Evolutionary conservation across 805 yeast species (phyloP).

Genomic region (Zygosaccharomyces siamensis): DNA sequence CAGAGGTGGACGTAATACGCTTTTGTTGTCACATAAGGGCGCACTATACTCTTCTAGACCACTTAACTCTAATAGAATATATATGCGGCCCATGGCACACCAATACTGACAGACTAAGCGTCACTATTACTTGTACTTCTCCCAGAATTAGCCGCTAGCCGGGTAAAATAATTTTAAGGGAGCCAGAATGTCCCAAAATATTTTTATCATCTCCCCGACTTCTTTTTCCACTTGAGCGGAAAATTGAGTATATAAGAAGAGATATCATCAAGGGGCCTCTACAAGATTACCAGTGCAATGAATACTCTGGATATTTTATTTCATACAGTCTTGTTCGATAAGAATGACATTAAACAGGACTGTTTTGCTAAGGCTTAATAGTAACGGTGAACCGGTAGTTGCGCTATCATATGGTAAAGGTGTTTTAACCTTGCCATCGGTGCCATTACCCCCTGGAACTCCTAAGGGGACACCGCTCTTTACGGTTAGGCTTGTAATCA

Average conservation of each 20-base stretch:
- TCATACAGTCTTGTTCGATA: background rate
- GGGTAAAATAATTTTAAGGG: background rate
- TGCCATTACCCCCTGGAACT: conserved; percentile 36
- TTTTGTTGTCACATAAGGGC: no score
- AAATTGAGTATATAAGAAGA: background rate
- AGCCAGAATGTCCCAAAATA: background rate
- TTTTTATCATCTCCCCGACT: background rate
- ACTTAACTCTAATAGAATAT: no score
- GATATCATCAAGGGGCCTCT: background rate
- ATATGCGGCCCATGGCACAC: no score
- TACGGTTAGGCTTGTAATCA: conserved; percentile 55
- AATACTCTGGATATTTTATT: background rate
- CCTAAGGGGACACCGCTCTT: conserved; percentile 42
- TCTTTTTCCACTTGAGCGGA: conserved; percentile 1
- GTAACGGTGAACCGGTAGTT: conserved; percentile 35
- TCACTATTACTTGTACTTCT: no score
- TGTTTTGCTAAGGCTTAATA: conserved; percentile 34
- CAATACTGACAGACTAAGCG: no score
- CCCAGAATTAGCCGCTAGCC: background rate
- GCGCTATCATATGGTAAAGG: conserved; percentile 35
- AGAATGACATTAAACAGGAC: conserved; percentile 21
- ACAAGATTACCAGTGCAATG: no score
- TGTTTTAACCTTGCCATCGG: conserved; percentile 38
- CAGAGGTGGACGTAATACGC: no score
- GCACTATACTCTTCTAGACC: no score